Conservation (phyloP, 2,329 filamentous ascomycete species). For the Rhinocladiella similis region DNA sequence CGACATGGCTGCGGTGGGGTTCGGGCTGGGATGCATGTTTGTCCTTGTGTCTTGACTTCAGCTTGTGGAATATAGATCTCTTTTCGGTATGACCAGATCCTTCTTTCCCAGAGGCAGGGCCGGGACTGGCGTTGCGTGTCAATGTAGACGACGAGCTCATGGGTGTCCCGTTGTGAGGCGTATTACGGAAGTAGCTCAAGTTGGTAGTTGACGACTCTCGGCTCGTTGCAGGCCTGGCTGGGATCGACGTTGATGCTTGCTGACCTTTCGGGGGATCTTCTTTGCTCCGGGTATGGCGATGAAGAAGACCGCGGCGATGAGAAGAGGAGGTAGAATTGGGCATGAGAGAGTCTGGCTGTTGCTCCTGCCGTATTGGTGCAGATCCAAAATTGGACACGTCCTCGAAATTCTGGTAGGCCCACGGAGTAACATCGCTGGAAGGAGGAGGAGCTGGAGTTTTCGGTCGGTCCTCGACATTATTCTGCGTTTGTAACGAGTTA, state of each 20-base stretch:
- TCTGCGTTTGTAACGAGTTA: conserved; percentile 75
- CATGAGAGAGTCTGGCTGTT: conserved; percentile 64
- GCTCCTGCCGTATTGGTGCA: conserved; percentile 29
- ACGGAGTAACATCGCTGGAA: conserved; percentile 91
- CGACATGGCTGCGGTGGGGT: conserved; percentile 23
- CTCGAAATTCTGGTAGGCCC: conserved; percentile 85
- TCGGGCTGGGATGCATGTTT: conserved; percentile 35
- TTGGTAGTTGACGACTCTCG: conserved; percentile 69
- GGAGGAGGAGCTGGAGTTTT: conserved; percentile 68
- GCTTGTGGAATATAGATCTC: conserved; percentile 54
- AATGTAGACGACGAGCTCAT: conserved; percentile 52
- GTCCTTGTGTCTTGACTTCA: conserved; percentile 52
- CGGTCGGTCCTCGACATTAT: conserved; percentile 41
- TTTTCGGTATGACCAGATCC: conserved; percentile 40
- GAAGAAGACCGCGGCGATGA: conserved; percentile 46
- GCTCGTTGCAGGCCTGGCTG: conserved; percentile 70
- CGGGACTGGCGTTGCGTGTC: conserved; percentile 76
- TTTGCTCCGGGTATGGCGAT: conserved; percentile 57
- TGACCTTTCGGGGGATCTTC: conserved; percentile 52
- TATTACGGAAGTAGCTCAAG: conserved; percentile 51
- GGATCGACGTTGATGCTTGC: conserved; percentile 45
- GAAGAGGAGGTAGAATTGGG: conserved; percentile 52
- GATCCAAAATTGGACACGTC: conserved; percentile 39
- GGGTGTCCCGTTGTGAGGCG: conserved; percentile 50
- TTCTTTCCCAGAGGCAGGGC: conserved; percentile 62